Base-by-base conservation (phyloP, 371 early-diverging fungal genomes). In the Lichtheimia corymbifera region DNA sequence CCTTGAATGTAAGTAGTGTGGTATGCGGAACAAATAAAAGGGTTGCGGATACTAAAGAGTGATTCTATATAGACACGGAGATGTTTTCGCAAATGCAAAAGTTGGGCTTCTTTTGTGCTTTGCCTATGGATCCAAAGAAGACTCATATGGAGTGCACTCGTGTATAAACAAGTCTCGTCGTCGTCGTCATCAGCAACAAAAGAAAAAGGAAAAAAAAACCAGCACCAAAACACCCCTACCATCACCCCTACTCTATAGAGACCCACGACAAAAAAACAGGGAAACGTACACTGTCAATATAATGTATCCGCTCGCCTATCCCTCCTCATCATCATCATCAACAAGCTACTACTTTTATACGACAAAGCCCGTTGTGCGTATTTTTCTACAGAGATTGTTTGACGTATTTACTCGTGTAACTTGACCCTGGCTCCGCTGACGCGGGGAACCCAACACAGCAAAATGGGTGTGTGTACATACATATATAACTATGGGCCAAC, bases 41-140 rank as follows among this genome's bases (percentile, higher is more conserved):
- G 30, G 30, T 25, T n/a, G 22, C 47, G 28, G 24, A 53, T 13
- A 20, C 18, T n/a, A 22, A n/a, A 50, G 7, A 35, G 11, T 35
- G 11, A 9, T 4, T 7, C 50, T 13, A n/a, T 50, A 22, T 58
- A 81, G 82, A 73, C 65, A 68, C 75, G 30, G 66, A 78, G 66
- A 83, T 83, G 84, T 83, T 83, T 59, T 64, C 72, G 24, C 68
- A 79, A 73, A 83, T 83, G 82, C 84, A 83, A 70, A 76, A 81
- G 56, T 70, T 83, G 51, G 84, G 80, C 57, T 83, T 81, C 58
- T 83, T 81, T 62, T 83, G 84, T 67, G 73, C 79, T 42, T 66
- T 83, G 53, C 82, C 82, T 22, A 79, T 76, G 74, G 84, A 83
- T 51, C 84, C 84, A 17, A 78, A 65, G n/a, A 63, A 76, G 58